A percentile compares a stretch with the other conserved stretches of the same genome.
Conservation (phyloP, 2,329 filamentous ascomycete species). For the Westerdykella ornata region DNA sequence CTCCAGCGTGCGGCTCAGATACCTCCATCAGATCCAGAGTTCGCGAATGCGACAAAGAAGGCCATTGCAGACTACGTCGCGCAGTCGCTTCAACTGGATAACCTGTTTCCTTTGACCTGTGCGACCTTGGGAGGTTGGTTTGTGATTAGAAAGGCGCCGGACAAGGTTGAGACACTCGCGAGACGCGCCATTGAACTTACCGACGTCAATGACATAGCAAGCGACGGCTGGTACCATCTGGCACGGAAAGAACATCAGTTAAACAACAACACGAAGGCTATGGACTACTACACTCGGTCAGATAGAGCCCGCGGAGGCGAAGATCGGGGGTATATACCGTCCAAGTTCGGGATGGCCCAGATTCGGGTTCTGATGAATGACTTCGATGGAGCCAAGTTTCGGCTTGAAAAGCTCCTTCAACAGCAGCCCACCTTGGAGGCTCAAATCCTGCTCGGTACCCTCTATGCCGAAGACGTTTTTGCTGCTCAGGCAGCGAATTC, state of each 20-base stretch:
- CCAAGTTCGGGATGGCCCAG: slow-evolving; percentile 90
- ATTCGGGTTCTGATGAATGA: slow-evolving; percentile 79
- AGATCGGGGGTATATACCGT: slow-evolving; percentile 86
- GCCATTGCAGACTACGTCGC: slow-evolving; percentile 94
- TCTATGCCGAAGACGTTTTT: slow-evolving; percentile 94
- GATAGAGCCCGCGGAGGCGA: slow-evolving; percentile 86
- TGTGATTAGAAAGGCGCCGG: slow-evolving; percentile 69
- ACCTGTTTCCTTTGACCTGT: slow-evolving; percentile 81
- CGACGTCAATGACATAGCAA: slow-evolving; percentile 92
- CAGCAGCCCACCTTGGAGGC: slow-evolving; percentile 77
- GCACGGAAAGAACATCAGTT: slow-evolving; percentile 85
- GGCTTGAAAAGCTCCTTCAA: slow-evolving; percentile 89
- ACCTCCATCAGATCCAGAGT: slow-evolving; percentile 75
- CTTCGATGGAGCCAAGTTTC: slow-evolving; percentile 83
- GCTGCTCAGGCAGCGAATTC: slow-evolving; percentile 61
- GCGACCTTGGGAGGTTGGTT: slow-evolving; percentile 89
- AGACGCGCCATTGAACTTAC: slow-evolving; percentile 93
- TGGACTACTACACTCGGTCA: slow-evolving; percentile 80
- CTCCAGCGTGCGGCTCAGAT: slow-evolving; percentile 80
- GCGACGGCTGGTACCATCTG: slow-evolving; percentile 94
- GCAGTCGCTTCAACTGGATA: slow-evolving; percentile 88
- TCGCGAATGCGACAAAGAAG: slow-evolving; percentile 78
- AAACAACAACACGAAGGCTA: slow-evolving; percentile 66
- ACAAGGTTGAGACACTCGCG: slow-evolving; percentile 77
- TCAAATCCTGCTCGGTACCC: slow-evolving; percentile 81